These are phyloP conservation scores for Termitomyces sp. DNA, from an alignment of 768 basidiomycete species.

Conservation along the genomic window DNA sequence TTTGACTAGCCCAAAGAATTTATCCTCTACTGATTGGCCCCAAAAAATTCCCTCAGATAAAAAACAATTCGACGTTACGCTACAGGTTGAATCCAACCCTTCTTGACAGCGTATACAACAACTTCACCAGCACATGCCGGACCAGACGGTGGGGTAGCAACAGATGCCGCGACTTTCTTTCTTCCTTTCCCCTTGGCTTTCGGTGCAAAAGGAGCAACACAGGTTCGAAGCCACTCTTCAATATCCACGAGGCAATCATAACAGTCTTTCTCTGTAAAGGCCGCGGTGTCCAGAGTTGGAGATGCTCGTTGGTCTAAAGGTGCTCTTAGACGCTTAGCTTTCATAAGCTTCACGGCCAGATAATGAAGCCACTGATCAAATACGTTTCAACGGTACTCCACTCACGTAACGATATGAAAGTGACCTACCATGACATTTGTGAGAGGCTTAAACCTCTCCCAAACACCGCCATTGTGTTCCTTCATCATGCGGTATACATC, in stretches of 20 bases:
- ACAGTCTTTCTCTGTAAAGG: conserved; percentile 62
- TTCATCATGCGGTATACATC: conserved; percentile 92
- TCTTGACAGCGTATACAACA: conserved; percentile 53
- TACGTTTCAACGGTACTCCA: conserved; percentile 5
- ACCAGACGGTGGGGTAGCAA: conserved; percentile 13
- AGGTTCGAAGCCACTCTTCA: conserved; percentile 48
- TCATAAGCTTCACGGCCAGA: conserved; percentile 64
- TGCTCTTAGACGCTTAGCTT: conserved; percentile 59
- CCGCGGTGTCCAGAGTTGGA: conserved; percentile 23
- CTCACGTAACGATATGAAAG: background rate
- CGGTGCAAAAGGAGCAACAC: conserved; percentile 31
- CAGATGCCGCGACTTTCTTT: conserved; percentile 20
- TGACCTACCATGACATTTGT: conserved; percentile 85
- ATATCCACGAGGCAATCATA: conserved; percentile 65
- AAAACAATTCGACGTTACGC: background rate
- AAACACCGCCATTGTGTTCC: conserved; percentile 48
- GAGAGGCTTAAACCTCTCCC: conserved; percentile 74
- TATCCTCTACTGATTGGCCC: background rate
- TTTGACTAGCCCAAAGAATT: background rate
- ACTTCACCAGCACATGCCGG: conserved; percentile 54
- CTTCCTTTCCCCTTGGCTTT: conserved; percentile 31
- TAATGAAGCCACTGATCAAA: conserved; percentile 84
- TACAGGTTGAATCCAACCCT: conserved; percentile 50
- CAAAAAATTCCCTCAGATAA: background rate
- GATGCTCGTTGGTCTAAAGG: conserved; percentile 37